Evolutionary conservation across 257 asterid genomes (phyloP).

Genomic region (Nicotiana benthamiana): DNA sequence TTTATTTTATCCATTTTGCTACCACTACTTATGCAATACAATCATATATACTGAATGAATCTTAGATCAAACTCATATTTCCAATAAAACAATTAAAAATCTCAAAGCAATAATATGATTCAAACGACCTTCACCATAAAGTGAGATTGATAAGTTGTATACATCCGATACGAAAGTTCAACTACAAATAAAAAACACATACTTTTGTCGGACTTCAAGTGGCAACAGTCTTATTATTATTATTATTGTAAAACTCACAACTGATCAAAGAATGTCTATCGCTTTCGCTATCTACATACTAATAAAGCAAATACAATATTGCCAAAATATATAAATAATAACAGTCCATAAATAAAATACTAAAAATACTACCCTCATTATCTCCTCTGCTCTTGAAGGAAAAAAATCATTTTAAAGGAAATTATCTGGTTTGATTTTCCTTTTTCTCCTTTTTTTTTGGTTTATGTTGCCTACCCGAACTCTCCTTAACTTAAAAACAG

Average conservation of each 20-base stretch:
- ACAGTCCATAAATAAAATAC: background rate
- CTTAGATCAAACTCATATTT: no score
- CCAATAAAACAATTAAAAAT: no score
- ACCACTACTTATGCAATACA: no score
- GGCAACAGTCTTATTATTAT: background rate
- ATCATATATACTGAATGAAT: no score
- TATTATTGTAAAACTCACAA: background rate
- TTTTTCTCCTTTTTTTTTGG: background rate
- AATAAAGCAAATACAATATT: conserved; percentile 4
- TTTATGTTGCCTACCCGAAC: background rate
- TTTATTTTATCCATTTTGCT: no score
- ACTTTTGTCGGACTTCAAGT: background rate
- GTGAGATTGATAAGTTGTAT: background rate
- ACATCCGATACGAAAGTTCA: background rate
- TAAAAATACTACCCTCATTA: background rate
- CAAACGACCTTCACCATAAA: background rate
- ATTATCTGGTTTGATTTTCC: background rate
- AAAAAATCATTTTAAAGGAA: conserved; percentile 5
- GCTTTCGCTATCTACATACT: conserved; percentile 2
- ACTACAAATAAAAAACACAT: no score
- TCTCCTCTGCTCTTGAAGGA: background rate
- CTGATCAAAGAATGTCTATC: background rate
- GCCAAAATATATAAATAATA: background rate
- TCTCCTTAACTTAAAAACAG: background rate
- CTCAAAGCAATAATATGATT: no score